Percentiles rank a stretch among this genome's conserved stretches.
Evolutionary conservation across 2,329 filamentous ascomycete species (phyloP).

Genomic region (Alternaria dauci): DNA sequence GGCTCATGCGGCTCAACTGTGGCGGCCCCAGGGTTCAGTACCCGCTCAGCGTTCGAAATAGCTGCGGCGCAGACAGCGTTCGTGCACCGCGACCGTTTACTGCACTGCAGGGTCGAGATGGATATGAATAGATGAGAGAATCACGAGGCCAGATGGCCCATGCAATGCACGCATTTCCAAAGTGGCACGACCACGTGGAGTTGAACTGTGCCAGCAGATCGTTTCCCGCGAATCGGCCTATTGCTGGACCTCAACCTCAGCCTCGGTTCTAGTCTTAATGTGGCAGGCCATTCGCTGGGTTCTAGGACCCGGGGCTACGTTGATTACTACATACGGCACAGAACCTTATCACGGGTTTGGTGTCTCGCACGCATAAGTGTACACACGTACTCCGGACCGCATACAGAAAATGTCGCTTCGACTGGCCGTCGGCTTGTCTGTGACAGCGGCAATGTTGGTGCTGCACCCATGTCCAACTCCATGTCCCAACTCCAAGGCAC

Average conservation of each 20-base stretch:
- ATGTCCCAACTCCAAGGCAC: background rate
- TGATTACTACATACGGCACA: background rate
- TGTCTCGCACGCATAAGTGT: background rate
- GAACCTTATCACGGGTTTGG: slow-evolving; percentile 1
- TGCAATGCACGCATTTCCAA: background rate
- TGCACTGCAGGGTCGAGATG: background rate
- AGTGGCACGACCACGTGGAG: slow-evolving; percentile 8
- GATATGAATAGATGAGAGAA: slow-evolving; percentile 11
- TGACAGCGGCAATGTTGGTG: slow-evolving; percentile 6
- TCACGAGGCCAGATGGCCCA: background rate
- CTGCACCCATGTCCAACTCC: background rate
- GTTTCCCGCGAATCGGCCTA: background rate
- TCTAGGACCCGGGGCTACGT: background rate
- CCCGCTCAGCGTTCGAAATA: slow-evolving; percentile 4
- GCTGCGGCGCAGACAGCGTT: slow-evolving; percentile 2
- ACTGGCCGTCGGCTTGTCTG: background rate
- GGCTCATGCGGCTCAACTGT: slow-evolving; percentile 10
- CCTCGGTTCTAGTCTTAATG: slow-evolving; percentile 1
- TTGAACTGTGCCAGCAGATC: slow-evolving; percentile 3
- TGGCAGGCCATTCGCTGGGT: slow-evolving; percentile 2
- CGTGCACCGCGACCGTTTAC: background rate
- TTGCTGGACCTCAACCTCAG: slow-evolving; percentile 7
- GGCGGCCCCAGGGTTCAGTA: background rate
- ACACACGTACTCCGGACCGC: background rate
- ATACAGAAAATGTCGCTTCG: background rate